Conservation (phyloP, 495 filamentous ascomycete species). For the Aspergillus sclerotioniger region DNA sequence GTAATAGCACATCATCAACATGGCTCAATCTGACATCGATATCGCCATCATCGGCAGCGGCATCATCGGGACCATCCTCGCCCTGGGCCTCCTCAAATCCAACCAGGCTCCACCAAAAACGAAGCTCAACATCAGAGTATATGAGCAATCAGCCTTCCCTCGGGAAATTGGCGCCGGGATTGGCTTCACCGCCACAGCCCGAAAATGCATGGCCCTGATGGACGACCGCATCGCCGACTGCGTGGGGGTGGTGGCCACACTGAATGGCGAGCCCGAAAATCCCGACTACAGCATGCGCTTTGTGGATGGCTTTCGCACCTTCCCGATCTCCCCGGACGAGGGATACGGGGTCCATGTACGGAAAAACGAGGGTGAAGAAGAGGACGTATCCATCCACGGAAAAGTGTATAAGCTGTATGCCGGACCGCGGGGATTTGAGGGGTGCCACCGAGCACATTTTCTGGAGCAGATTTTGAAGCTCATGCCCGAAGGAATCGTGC, state of each 20-base stretch:
- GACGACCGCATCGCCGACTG: conserved; percentile 20
- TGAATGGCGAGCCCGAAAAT: conserved; percentile 17
- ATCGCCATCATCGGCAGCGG: conserved; percentile 47
- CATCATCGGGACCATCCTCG: conserved; percentile 39
- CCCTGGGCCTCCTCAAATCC: conserved; percentile 36
- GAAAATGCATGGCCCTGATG: conserved; percentile 26
- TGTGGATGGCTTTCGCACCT: conserved; percentile 34
- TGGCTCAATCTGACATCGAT: conserved; percentile 12
- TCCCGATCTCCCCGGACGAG: conserved; percentile 9
- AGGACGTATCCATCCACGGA: conserved; percentile 6
- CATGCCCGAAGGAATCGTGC: conserved; percentile 45
- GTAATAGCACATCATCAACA: background rate
- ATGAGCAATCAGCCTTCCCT: conserved; percentile 37
- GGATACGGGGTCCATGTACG: conserved; percentile 5
- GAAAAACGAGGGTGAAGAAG: background rate
- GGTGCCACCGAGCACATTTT: conserved; percentile 56
- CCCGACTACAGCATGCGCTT: conserved; percentile 30
- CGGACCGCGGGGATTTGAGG: conserved; percentile 35
- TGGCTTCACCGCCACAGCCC: conserved; percentile 39
- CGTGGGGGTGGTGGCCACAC: conserved; percentile 18
- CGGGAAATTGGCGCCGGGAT: conserved; percentile 46
- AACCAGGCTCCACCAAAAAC: background rate
- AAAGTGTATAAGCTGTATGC: conserved; percentile 18
- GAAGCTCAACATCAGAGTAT: conserved; percentile 36
- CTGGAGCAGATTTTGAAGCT: conserved; percentile 54